phyloP scores from a whole-genome alignment of 148 eudicot genomes.

The Nyssa sinensis region DNA sequence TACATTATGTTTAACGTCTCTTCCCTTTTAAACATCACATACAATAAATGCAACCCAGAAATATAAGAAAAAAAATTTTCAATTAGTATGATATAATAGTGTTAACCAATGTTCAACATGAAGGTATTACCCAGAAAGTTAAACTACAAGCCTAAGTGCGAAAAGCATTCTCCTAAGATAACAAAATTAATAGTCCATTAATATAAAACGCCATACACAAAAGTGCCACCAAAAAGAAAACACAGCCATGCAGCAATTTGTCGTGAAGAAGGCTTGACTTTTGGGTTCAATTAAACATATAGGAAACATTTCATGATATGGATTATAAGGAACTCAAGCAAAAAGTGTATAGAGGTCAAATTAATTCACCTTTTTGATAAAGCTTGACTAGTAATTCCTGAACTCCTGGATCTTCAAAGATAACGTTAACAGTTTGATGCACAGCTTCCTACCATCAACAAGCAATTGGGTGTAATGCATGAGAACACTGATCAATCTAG shows the following conservation, averaged over 20 bases:
- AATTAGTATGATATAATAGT: neutral
- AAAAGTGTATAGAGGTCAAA: neutral
- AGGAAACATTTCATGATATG: neutral
- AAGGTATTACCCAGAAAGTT: neutral
- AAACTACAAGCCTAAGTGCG: neutral
- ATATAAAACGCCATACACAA: neutral
- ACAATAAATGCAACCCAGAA: no score
- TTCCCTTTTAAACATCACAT: no score
- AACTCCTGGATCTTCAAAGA: slow-evolving; percentile 99
- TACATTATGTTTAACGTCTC: no score
- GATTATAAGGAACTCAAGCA: neutral
- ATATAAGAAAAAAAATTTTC: no score
- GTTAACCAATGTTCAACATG: neutral
- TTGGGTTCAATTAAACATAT: no score
- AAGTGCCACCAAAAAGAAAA: slow-evolving; percentile 4
- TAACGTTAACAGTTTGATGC: slow-evolving; percentile 85
- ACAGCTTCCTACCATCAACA: slow-evolving; percentile 76
- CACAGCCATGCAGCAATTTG: neutral
- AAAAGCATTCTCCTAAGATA: neutral
- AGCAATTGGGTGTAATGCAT: neutral
- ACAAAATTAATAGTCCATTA: neutral
- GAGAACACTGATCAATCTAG: neutral
- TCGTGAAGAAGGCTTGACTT: neutral
- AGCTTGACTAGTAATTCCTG: slow-evolving; percentile 90
- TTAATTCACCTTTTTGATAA: slow-evolving; percentile 69